Evolutionary conservation across 2,329 filamentous ascomycete genomes (phyloP).

Genomic region (Acrodontium crateriforme): DNA sequence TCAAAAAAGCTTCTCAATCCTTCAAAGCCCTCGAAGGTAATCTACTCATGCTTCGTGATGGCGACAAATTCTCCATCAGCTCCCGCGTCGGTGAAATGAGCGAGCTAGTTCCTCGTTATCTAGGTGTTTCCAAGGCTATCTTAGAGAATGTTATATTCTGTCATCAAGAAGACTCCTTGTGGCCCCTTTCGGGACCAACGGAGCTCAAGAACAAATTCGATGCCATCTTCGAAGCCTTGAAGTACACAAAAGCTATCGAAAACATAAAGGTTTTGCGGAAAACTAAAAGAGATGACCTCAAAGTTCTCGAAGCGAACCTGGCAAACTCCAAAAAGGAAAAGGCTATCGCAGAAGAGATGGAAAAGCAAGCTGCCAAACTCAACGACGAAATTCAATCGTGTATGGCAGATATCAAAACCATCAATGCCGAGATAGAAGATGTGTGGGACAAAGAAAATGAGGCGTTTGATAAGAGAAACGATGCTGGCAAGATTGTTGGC

Average conservation of each 20-base stretch:
- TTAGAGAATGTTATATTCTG: constrained; percentile 96
- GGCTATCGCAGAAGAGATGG: constrained; percentile 57
- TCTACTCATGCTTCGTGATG: constrained; percentile 61
- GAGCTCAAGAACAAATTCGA: constrained; percentile 89
- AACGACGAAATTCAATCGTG: constrained; percentile 53
- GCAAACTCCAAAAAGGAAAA: constrained; percentile 70
- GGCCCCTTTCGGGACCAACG: constrained; percentile 83
- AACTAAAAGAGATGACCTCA: constrained; percentile 63
- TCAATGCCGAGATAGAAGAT: constrained; percentile 37
- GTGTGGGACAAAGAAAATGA: constrained; percentile 61
- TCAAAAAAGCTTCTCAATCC: constrained; percentile 64
- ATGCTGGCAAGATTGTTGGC: constrained; percentile 60
- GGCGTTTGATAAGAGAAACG: constrained; percentile 58
- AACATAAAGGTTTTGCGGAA: constrained; percentile 83
- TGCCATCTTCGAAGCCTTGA: constrained; percentile 92
- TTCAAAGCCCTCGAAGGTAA: constrained; percentile 78
- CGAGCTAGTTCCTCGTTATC: constrained; percentile 65
- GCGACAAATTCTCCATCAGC: constrained; percentile 66
- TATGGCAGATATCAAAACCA: constrained; percentile 49
- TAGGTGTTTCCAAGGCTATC: constrained; percentile 82
- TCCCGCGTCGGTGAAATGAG: constrained; percentile 68
- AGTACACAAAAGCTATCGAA: constrained; percentile 94
- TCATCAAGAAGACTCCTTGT: constrained; percentile 93
- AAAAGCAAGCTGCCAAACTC: constrained; percentile 36
- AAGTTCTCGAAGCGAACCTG: constrained; percentile 59